phyloP scores from a whole-genome alignment of 2,329 filamentous ascomycete genomes.

The Xylariaceae sp. region DNA sequence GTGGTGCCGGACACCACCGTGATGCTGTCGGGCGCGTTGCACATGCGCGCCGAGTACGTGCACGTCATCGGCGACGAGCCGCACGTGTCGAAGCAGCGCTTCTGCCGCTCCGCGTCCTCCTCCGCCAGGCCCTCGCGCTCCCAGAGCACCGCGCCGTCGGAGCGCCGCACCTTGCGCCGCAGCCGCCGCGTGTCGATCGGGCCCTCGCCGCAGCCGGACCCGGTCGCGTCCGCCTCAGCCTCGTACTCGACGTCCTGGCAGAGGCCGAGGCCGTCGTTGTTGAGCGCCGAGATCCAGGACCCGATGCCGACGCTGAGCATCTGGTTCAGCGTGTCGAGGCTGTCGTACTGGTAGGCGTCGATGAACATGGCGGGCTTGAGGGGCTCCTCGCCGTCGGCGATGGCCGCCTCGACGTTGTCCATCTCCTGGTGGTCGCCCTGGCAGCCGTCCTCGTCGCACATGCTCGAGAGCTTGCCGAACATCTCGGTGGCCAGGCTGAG shows the following conservation, averaged over 20 bases:
- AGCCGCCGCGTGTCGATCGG: constrained; percentile 1
- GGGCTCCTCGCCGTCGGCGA: too few species aligned
- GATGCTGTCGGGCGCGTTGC: constrained; percentile 3
- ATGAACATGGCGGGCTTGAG: too few species aligned
- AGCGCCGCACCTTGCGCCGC: constrained; percentile 2
- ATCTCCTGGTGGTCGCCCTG: too few species aligned
- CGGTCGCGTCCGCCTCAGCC: constrained; percentile 4
- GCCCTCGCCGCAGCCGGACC: constrained; percentile 3
- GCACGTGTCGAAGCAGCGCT: constrained; percentile 5
- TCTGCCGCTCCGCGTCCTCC: background rate
- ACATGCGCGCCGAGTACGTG: constrained; percentile 3
- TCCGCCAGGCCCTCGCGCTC: background rate
- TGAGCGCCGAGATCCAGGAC: too few species aligned
- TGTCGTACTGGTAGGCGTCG: too few species aligned
- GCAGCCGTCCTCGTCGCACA: too few species aligned
- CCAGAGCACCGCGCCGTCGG: constrained; percentile 1
- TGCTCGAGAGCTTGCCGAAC: too few species aligned
- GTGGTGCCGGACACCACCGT: too few species aligned
- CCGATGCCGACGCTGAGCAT: too few species aligned
- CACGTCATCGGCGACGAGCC: constrained; percentile 1
- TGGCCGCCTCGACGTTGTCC: too few species aligned
- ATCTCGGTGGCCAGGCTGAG: too few species aligned
- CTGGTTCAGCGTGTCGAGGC: too few species aligned
- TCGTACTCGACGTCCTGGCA: constrained; percentile 4
- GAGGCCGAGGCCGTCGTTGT: background rate